Evolutionary conservation across 805 yeast genomes (phyloP).

Genomic region (Saitoella complicata): DNA sequence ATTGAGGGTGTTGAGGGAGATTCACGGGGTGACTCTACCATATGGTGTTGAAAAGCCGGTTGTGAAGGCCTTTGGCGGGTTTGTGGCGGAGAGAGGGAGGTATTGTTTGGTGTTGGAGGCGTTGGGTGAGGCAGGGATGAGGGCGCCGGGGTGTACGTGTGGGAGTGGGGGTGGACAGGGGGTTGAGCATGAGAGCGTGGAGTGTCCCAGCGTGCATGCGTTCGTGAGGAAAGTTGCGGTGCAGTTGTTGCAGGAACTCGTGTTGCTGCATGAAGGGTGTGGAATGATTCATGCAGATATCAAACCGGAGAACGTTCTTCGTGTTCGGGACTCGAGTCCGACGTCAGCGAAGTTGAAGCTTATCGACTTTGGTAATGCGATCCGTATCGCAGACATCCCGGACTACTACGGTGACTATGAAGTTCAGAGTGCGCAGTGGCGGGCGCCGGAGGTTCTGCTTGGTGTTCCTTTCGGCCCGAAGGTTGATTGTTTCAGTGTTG

Average conservation of each 20-base stretch:
- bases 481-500: slow-evolving; percentile 16
- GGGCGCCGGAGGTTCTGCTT: slow-evolving; percentile 16
- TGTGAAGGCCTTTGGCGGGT: too few species aligned
- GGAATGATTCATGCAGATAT: slow-evolving; percentile 16
- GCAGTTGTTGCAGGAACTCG: slow-evolving; percentile 13
- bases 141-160: too few species aligned
- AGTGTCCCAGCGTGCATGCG: too few species aligned
- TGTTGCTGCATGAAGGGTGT: slow-evolving; percentile 9
- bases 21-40: too few species aligned
- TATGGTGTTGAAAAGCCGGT: too few species aligned
- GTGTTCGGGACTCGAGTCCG: background rate
- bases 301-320: slow-evolving; percentile 15
- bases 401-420: slow-evolving; percentile 14
- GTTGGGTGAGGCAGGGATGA: too few species aligned
- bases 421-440: slow-evolving; percentile 13
- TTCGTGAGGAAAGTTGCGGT: slow-evolving; percentile 13
- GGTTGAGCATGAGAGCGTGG: too few species aligned
- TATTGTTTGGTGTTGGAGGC: too few species aligned
- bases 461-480: slow-evolving; percentile 14
- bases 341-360: slow-evolving; percentile 7
- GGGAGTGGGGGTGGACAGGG: too few species aligned
- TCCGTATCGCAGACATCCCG: slow-evolving; percentile 2
- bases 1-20: background rate
- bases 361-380: slow-evolving; percentile 16
- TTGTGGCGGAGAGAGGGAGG: too few species aligned